Evolutionary conservation across 495 filamentous ascomycete species (phyloP), one percentile per base, ranked within the genome.

Genomic region (Aspergillus bertholletiae): DNA sequence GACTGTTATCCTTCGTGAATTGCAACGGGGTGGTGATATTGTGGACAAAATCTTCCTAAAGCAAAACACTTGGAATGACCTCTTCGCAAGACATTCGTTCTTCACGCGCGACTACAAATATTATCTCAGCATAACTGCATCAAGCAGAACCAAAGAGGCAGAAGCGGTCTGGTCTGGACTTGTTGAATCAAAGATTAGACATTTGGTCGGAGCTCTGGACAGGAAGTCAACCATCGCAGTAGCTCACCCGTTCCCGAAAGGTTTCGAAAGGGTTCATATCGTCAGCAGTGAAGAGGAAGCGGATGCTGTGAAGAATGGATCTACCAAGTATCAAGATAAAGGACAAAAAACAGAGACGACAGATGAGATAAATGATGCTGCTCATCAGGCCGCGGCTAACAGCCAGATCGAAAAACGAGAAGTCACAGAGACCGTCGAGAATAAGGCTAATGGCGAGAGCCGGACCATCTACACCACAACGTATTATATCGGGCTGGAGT

Each of bases 21-120:
- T 97, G 26, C 80, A 88, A 52, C 82, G 88, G 28, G 94, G 84
- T 18, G 82, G 84, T 35, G 76, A 87, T 34, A 85, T 98, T 37
- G 83, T 89, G n/a, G 84, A 88, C 27, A 84, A 87, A 63, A 96
- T 98, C 57, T 84, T 89, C 68, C 59, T 76, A 35, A 89, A 87
- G 39, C 85, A 87, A 60, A 73, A 78, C 41, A 80, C 78, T 9
- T 98, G 94, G 94, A 89, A 87, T 56, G 91, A 90, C 54, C 72
- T 98, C 7, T 98, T 98, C 62, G 76, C 78, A 3, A 88, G 88
- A 37, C 92, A 97, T 67, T 86, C 83, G 1, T 97, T 97, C 70
- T 98, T 97, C 74, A 95, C 95, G 2, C 61, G 82, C 34, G 91
- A 85, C 49, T 96, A 96, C 74, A 96, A 89, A 69, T 96, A 96